These are phyloP conservation scores for Pinus tabuliformis DNA, from an alignment of 75 land plant genomes.

Conservation along the genomic window DNA sequence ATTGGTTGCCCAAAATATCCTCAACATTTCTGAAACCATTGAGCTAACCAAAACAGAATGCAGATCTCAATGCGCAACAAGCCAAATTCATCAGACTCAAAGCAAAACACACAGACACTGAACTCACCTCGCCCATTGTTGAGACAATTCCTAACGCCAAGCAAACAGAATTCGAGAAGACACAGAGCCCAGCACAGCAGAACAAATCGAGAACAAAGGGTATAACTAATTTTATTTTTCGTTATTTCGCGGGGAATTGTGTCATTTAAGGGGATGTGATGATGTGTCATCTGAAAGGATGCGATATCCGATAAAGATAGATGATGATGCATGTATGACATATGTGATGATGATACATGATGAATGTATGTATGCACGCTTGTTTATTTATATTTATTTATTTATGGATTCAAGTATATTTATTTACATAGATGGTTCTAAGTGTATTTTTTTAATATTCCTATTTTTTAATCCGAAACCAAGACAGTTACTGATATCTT, in stretches of 20 bases:
- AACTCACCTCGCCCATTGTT: slow-evolving; percentile 13
- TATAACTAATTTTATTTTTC: background rate
- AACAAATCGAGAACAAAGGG: too few species aligned
- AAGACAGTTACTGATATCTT: background rate
- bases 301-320: too few species aligned
- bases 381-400: too few species aligned
- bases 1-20: background rate
- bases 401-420: too few species aligned
- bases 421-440: background rate
- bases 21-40: background rate
- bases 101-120: background rate
- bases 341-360: background rate
- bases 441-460: background rate
- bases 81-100: background rate
- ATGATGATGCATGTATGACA: slow-evolving; percentile 1
- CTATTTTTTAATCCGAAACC: background rate
- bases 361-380: background rate
- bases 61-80: slow-evolving; percentile 8
- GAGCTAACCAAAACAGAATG: background rate
- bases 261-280: background rate
- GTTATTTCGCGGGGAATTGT: background rate
- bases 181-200: background rate
- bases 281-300: background rate
- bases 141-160: background rate
- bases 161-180: background rate